Conservation (phyloP, 106 monocot species). For the Xerophyta viscosa region DNA sequence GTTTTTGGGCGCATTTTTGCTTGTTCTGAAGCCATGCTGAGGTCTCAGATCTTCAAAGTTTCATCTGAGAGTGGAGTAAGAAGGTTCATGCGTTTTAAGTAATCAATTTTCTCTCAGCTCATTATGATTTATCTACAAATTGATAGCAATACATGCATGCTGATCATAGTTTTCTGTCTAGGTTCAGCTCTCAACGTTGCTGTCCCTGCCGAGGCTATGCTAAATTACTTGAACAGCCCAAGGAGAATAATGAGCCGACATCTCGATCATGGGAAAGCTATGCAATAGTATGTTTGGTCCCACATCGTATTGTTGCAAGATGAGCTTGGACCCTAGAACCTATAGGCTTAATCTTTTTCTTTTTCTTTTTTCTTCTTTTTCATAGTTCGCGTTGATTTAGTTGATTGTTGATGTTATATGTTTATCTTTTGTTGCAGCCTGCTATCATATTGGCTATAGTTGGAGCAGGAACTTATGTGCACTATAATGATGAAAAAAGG, state of each 20-base stretch:
- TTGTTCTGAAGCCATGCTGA: background rate
- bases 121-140: too few relatives aligned
- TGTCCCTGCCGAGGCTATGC: constrained; percentile 24
- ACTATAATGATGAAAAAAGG: constrained; percentile 66
- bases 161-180: constrained; percentile 2
- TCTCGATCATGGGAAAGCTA: constrained; percentile 27
- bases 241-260: constrained; percentile 15
- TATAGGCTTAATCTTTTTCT: too few relatives aligned
- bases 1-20: background rate
- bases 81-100: too few relatives aligned
- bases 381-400: too few relatives aligned
- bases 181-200: constrained; percentile 11
- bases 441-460: constrained; percentile 35
- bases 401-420: background rate
- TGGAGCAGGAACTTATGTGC: constrained; percentile 44
- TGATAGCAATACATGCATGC: too few relatives aligned
- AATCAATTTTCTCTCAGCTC: too few relatives aligned
- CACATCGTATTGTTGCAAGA: too few relatives aligned
- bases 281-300: constrained; percentile 32
- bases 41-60: background rate
- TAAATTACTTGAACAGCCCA: constrained; percentile 17
- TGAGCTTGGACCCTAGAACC: too few relatives aligned
- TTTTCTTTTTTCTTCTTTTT: too few relatives aligned
- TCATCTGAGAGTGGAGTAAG: too few relatives aligned
- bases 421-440: constrained; percentile 40